Evolutionary conservation across 2,329 filamentous ascomycete genomes (phyloP), one percentile per base, ranked within the genome.

Genomic region (Apiospora arundinis): DNA sequence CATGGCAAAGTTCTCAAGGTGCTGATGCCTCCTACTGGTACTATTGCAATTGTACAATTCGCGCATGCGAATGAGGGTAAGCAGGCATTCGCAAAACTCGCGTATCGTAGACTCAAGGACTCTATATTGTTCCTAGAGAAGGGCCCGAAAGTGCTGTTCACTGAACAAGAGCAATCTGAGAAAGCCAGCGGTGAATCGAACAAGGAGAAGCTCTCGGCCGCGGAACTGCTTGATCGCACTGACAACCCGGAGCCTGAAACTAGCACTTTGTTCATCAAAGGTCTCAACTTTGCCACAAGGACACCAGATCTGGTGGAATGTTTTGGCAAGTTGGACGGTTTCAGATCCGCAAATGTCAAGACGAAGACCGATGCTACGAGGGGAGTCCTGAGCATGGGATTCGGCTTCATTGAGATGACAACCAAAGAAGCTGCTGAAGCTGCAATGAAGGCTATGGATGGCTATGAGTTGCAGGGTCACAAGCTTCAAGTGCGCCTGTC

Each of bases 51-150:
- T 80, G 92, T 97, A 32, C 94, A 98, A 80, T 98, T 95, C 79
- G 87, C 90, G 3, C 92, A 95, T 76, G 86, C 93, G 9, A 90
- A 92, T 44, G 91, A 97, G 79, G 95, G 93, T 69, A 93, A 94
- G 80, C 87, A 92, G 72, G 96, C 96, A 2, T 97, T 98, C 83
- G 90, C 90, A 74, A 91, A 92, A 74, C 85, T 98, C 71, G 94
- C 95, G 1, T 98, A 98, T 82, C 91, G 94, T 72, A 94, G 95
- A 77, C 88, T 99, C 79, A 95, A 95, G 81, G 95, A 95, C 79
- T 96, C 93, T 1, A 92, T 97, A 40, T 85, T 99, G 56, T 98
- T 97, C 80, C 86, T 99, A 68, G 96, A 99, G 81, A 98, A 97
- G 81, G 97, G 93, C 8, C 96, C 96, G 0, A 94, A 92, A 79